These are phyloP conservation scores for Croton setiger DNA, from an alignment of 441 rosid species.

Conservation along the genomic window DNA sequence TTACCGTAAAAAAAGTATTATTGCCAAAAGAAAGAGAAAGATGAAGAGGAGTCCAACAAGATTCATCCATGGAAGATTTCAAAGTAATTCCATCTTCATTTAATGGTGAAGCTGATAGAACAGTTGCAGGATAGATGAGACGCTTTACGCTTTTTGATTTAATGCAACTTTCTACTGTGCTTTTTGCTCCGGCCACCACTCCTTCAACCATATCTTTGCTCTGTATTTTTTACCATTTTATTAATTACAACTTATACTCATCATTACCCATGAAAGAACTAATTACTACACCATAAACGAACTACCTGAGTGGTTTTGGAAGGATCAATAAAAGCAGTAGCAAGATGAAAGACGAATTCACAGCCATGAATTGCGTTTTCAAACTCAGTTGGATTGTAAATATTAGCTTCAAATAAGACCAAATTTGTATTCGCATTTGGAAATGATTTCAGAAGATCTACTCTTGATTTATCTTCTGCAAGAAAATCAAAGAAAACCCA, in stretches of 20 bases:
- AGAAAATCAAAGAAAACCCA: neutral
- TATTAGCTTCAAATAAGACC: conserved; percentile 39
- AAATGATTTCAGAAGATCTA: conserved; percentile 33
- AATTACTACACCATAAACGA: too few species aligned
- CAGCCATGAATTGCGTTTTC: conserved; percentile 39
- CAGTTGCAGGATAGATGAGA: conserved; percentile 37
- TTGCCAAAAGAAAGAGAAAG: conserved; percentile 9
- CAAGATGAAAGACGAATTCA: conserved; percentile 37
- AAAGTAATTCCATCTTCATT: conserved; percentile 24
- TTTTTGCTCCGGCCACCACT: conserved; percentile 24
- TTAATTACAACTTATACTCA: neutral
- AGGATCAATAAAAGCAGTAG: conserved; percentile 22
- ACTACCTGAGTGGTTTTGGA: conserved; percentile 18
- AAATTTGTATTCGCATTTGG: conserved; percentile 34
- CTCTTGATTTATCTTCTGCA: conserved; percentile 35
- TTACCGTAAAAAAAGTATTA: conserved; percentile 6
- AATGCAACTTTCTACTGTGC: conserved; percentile 29
- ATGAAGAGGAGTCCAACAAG: conserved; percentile 43
- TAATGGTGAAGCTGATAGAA: conserved; percentile 35
- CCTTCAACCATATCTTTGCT: conserved; percentile 18
- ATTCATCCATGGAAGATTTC: conserved; percentile 30
- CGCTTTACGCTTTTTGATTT: conserved; percentile 26
- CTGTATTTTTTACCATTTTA: conserved; percentile 16
- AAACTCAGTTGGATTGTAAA: conserved; percentile 29
- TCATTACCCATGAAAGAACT: too few species aligned